Conservation (phyloP, 148 eudicot genomes). For the Tetragonia tetragonoides region DNA sequence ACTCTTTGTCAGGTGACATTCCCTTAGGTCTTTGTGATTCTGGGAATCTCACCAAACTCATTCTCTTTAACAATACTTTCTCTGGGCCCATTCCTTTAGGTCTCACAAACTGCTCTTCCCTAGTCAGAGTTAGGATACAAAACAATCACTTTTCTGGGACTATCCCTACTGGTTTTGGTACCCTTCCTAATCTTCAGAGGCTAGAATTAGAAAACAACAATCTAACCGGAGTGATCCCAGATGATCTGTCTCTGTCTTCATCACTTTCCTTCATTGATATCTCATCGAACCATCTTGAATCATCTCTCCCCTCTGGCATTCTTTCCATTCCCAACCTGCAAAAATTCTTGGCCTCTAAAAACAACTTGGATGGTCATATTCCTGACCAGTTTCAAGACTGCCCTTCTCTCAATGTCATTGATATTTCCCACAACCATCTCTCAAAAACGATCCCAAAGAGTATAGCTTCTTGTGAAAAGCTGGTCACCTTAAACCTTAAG, state of each 20-base stretch:
- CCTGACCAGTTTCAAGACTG: constrained; percentile 79
- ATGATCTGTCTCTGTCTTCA: constrained; percentile 54
- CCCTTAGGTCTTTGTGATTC: constrained; percentile 52
- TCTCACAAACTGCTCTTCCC: constrained; percentile 57
- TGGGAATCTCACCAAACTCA: constrained; percentile 78
- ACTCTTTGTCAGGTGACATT: constrained; percentile 64
- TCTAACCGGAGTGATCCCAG: constrained; percentile 70
- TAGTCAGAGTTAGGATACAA: constrained; percentile 76
- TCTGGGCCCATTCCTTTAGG: constrained; percentile 65
- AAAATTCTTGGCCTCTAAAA: constrained; percentile 65
- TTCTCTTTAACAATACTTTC: constrained; percentile 72
- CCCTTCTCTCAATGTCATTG: constrained; percentile 64
- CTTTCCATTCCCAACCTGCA: constrained; percentile 68
- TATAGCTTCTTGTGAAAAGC: constrained; percentile 67
- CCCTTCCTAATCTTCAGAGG: constrained; percentile 67
- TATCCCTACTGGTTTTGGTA: constrained; percentile 73
- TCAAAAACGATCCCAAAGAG: constrained; percentile 70
- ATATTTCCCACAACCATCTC: constrained; percentile 66
- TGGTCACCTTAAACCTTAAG: constrained; percentile 62
- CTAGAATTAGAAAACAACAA: constrained; percentile 69
- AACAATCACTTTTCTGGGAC: constrained; percentile 63
- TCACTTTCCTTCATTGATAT: constrained; percentile 80
- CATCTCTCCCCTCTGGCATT: constrained; percentile 60
- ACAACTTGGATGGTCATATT: constrained; percentile 58
- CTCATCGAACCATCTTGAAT: constrained; percentile 59